A percentile compares a stretch with the other conserved stretches of the same genome.
Conservation (phyloP, 2,329 filamentous ascomycete genomes). For the Fusarium stilboides region DNA sequence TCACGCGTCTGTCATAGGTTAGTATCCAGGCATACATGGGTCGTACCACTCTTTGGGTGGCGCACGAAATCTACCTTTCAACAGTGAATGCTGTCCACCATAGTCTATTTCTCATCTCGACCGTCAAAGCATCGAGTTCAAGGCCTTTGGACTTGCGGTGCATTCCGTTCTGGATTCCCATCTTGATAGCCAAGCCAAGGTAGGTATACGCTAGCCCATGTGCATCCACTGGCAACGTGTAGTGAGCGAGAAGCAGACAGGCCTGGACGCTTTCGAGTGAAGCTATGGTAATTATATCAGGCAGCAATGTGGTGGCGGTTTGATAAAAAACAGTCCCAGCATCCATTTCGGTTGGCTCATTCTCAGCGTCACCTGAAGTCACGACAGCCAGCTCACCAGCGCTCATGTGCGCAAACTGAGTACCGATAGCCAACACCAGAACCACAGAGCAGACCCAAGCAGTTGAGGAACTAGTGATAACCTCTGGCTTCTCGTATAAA, state of each 20-base stretch:
- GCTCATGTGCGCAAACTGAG: conserved; percentile 1
- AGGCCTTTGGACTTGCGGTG: background rate
- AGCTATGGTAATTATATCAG: background rate
- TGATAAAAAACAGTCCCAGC: background rate
- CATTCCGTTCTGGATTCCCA: conserved; percentile 4
- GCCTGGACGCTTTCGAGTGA: background rate
- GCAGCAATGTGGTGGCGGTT: background rate
- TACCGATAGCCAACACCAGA: background rate
- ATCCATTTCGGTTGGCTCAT: background rate
- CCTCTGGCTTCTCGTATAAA: background rate
- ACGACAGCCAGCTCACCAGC: background rate
- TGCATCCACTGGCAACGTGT: background rate
- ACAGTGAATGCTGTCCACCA: conserved; percentile 2
- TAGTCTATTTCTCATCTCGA: background rate
- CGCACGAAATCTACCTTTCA: background rate
- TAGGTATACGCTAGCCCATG: background rate
- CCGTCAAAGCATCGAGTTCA: background rate
- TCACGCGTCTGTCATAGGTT: background rate
- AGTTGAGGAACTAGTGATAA: background rate
- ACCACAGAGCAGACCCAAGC: background rate
- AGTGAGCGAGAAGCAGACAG: background rate
- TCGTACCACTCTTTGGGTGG: too few species aligned
- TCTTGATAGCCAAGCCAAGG: background rate
- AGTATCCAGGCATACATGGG: background rate
- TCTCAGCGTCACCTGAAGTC: background rate